Evolutionary conservation across 768 basidiomycete species (phyloP).

Genomic region (Boletus reticuloceps): DNA sequence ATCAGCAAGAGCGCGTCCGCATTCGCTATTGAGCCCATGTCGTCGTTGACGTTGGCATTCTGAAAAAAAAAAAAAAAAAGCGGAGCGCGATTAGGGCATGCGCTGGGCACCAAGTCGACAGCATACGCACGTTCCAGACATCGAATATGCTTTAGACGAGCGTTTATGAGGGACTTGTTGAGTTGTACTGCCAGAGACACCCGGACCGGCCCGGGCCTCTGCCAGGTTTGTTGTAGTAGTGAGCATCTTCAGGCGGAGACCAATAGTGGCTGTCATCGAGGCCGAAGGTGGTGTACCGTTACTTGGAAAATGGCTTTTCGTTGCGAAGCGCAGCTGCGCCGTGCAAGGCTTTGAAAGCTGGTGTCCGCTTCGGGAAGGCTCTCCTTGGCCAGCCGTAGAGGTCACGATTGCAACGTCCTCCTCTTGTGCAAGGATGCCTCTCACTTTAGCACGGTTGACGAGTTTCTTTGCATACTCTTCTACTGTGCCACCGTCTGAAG

Average conservation of each 20-base stretch:
- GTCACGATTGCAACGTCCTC: slow-evolving; percentile 81
- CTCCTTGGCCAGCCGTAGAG: slow-evolving; percentile 94
- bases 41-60: slow-evolving; percentile 68
- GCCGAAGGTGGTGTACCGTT: slow-evolving; percentile 83
- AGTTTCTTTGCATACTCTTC: slow-evolving; percentile 95
- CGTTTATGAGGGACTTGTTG: slow-evolving; percentile 56
- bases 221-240: slow-evolving; percentile 96
- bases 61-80: slow-evolving; percentile 31
- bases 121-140: slow-evolving; percentile 15
- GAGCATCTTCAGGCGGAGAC: slow-evolving; percentile 95
- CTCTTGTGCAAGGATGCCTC: slow-evolving; percentile 80
- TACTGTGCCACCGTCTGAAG: slow-evolving; percentile 92
- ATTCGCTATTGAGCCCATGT: slow-evolving; percentile 65
- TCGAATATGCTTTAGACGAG: slow-evolving; percentile 57
- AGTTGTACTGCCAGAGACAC: slow-evolving; percentile 59
- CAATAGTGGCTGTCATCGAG: slow-evolving; percentile 99
- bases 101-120: slow-evolving; percentile 5
- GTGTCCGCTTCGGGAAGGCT: slow-evolving; percentile 95
- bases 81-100: slow-evolving; percentile 10
- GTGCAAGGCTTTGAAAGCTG: slow-evolving; percentile 83
- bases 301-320: slow-evolving; percentile 56
- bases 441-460: slow-evolving; percentile 73
- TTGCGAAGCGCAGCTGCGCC: slow-evolving; percentile 54
- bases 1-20: slow-evolving; percentile 69
- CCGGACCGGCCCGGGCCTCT: slow-evolving; percentile 23